Percentiles rank a stretch among this genome's conserved stretches.
These are phyloP conservation scores for Colletotrichum godetiae DNA, from an alignment of 2,329 filamentous ascomycete genomes.

Conservation along the genomic window DNA sequence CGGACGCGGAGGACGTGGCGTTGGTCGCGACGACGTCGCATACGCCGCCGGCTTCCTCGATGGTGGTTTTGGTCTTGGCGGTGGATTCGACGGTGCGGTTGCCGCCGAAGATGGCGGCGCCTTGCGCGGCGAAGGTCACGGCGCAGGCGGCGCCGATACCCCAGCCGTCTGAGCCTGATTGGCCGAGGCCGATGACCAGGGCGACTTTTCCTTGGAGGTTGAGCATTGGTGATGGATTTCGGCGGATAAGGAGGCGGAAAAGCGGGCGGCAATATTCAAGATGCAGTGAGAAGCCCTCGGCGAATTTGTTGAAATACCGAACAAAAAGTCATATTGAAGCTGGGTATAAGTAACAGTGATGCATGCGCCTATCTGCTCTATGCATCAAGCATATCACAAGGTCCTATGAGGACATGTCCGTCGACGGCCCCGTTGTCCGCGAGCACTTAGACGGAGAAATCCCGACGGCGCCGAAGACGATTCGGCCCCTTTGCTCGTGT, in stretches of 20 bases:
- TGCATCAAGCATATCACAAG: not conserved
- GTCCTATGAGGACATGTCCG: too few species aligned
- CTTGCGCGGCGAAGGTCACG: slow-evolving; percentile 58
- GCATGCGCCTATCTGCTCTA: too few species aligned
- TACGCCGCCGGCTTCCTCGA: slow-evolving; percentile 45
- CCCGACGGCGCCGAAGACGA: slow-evolving; percentile 15
- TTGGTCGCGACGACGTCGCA: slow-evolving; percentile 58
- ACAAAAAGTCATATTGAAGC: not conserved
- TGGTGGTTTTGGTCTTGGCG: slow-evolving; percentile 50
- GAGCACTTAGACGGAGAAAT: slow-evolving; percentile 1
- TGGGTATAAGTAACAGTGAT: not conserved
- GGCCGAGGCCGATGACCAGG: slow-evolving; percentile 58
- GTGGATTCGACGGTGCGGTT: slow-evolving; percentile 57
- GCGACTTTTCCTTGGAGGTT: slow-evolving; percentile 55
- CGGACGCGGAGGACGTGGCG: slow-evolving; percentile 63
- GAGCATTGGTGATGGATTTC: slow-evolving; percentile 37
- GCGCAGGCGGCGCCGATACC: slow-evolving; percentile 63
- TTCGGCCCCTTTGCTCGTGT: slow-evolving; percentile 1
- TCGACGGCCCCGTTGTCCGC: not conserved
- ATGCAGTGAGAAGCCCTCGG: not conserved
- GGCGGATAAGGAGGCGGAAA: slow-evolving; percentile 12
- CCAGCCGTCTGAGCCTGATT: slow-evolving; percentile 57
- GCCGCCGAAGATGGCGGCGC: slow-evolving; percentile 62
- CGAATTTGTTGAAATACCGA: not conserved
- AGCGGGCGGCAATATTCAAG: not conserved